Conservation (phyloP, 2,329 filamentous ascomycete species). For the Leptodontidium sp. region DNA sequence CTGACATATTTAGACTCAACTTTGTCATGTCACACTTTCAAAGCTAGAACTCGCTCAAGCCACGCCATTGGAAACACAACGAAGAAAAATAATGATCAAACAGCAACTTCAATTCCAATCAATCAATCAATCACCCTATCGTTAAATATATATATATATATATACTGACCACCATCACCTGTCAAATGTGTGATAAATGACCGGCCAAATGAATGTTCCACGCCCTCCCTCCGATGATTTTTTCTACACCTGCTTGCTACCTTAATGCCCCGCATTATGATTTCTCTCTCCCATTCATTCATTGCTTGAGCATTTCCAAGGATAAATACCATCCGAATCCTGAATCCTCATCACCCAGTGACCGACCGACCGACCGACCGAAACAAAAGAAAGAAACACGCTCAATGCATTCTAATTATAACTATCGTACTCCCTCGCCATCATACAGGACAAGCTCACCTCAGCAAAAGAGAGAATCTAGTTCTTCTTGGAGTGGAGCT, state of each 20-base stretch:
- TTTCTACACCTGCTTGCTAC: background rate
- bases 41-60: no score
- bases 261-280: background rate
- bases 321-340: background rate
- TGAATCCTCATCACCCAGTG: background rate
- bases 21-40: no score
- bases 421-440: background rate
- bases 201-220: conserved; percentile 19
- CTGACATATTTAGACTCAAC: no score
- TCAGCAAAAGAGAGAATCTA: conserved; percentile 26
- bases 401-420: conserved; percentile 31
- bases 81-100: no score
- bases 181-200: conserved; percentile 9
- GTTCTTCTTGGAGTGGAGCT: conserved; percentile 32
- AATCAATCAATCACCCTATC: conserved; percentile 3
- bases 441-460: background rate
- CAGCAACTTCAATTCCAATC: conserved; percentile 11
- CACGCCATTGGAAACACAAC: no score
- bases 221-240: background rate
- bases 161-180: background rate
- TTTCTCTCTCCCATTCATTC: background rate
- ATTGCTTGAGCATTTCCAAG: conserved; percentile 9
- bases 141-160: conserved; percentile 18
- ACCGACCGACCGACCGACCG: background rate
- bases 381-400: conserved; percentile 3